Evolutionary conservation across 1,284 basidiomycete species (phyloP).

Genomic region (Ceratobasidium sp.): DNA sequence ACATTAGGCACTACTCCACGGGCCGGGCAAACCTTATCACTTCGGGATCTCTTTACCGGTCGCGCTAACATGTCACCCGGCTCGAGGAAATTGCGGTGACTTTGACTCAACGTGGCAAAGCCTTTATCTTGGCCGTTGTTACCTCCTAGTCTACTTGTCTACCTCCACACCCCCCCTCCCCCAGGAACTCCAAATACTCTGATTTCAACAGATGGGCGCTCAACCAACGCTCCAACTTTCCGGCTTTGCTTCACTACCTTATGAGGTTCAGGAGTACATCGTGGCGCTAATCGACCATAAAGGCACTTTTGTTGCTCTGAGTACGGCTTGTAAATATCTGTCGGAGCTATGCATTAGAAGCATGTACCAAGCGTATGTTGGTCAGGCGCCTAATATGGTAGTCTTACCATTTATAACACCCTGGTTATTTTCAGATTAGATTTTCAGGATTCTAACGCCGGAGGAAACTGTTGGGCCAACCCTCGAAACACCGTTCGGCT

Average conservation of each 20-base stretch:
- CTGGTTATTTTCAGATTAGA: not conserved
- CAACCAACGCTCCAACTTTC: not conserved
- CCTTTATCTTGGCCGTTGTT: not conserved
- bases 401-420: not conserved
- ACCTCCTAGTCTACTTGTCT: not conserved
- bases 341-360: slow-evolving; percentile 17
- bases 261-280: slow-evolving; percentile 12
- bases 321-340: slow-evolving; percentile 7
- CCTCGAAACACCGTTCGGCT: too few relatives aligned
- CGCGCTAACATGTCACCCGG: too few relatives aligned
- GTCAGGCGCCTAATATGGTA: not conserved
- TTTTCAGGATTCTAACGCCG: not conserved
- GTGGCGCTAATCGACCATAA: slow-evolving; percentile 14
- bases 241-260: slow-evolving; percentile 16
- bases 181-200: not conserved
- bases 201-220: slow-evolving; percentile 1
- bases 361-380: slow-evolving; percentile 16
- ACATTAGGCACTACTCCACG: too few relatives aligned
- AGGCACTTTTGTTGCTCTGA: not conserved
- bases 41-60: too few relatives aligned
- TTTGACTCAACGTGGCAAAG: not conserved
- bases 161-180: not conserved
- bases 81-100: too few relatives aligned
- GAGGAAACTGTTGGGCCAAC: not conserved
- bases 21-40: too few relatives aligned